Evolutionary conservation across 2,329 filamentous ascomycete genomes (phyloP).

Genomic region (Metarhizium sp.): DNA sequence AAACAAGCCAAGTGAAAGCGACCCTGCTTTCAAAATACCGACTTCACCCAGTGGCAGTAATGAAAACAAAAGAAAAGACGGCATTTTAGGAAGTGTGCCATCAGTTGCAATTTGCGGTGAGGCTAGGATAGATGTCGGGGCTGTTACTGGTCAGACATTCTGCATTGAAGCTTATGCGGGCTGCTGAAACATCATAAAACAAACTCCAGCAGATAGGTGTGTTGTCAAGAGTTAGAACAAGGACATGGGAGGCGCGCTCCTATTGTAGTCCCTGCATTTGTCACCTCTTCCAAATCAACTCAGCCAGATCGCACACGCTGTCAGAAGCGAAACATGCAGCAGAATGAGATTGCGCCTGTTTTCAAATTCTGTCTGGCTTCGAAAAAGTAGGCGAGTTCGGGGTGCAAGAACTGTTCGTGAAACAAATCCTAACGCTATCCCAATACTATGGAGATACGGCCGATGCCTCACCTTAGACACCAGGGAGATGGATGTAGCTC

Average conservation of each 20-base stretch:
- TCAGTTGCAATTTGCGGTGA: not conserved
- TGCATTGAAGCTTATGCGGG: too few species aligned
- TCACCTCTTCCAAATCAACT: not conserved
- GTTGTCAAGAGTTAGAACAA: too few species aligned
- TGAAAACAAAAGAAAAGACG: not conserved
- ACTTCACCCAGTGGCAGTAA: not conserved
- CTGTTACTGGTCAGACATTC: not conserved
- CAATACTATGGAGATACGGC: not conserved
- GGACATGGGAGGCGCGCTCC: too few species aligned
- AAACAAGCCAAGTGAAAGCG: not conserved
- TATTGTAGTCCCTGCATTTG: not conserved
- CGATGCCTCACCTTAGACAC: constrained; percentile 16
- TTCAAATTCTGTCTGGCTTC: not conserved
- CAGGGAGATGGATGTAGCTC: constrained; percentile 27
- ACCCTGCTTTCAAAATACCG: not conserved
- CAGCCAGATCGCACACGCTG: too few species aligned
- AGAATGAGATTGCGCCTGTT: not conserved
- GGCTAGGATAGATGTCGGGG: not conserved
- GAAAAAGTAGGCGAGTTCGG: not conserved
- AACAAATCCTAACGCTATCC: constrained; percentile 7
- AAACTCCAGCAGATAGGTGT: too few species aligned
- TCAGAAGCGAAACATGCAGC: not conserved
- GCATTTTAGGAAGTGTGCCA: not conserved
- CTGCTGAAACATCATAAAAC: too few species aligned
- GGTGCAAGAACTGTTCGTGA: not conserved